Evolutionary conservation across 495 filamentous ascomycete species (phyloP).

Genomic region (Annulohypoxylon moriforme): DNA sequence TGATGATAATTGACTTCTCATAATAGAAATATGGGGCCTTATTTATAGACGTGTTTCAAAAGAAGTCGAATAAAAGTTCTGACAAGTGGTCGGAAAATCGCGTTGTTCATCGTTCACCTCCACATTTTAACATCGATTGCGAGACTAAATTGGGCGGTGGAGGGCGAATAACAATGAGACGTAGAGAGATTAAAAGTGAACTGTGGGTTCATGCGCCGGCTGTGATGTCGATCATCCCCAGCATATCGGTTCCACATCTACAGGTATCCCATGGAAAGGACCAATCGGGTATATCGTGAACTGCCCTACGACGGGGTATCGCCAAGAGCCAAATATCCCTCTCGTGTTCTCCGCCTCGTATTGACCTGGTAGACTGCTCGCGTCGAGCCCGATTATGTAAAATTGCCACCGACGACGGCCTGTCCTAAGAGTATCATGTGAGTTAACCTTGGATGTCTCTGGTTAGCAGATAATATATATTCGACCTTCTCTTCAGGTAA

Average conservation of each 20-base stretch:
- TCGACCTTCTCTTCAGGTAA: not conserved
- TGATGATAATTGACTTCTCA: not conserved
- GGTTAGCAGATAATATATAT: not conserved
- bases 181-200: slow-evolving; percentile 3
- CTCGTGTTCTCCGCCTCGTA: slow-evolving; percentile 20
- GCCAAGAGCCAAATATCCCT: slow-evolving; percentile 21
- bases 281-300: slow-evolving; percentile 11
- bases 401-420: not conserved
- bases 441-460: not conserved
- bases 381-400: slow-evolving; percentile 15
- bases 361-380: not conserved
- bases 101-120: not conserved
- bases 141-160: not conserved
- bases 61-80: not conserved
- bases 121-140: not conserved
- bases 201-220: slow-evolving; percentile 17
- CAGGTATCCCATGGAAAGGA: slow-evolving; percentile 3
- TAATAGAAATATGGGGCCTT: not conserved
- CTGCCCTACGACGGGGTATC: not conserved
- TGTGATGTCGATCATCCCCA: slow-evolving; percentile 28
- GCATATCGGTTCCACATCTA: slow-evolving; percentile 11
- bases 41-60: not conserved
- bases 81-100: not conserved
- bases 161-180: not conserved
- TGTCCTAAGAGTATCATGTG: not conserved